Evolutionary conservation across 164 flowering plant species (phyloP), one percentile per base, ranked within the genome.

Genomic region (Protea cynaroides): DNA sequence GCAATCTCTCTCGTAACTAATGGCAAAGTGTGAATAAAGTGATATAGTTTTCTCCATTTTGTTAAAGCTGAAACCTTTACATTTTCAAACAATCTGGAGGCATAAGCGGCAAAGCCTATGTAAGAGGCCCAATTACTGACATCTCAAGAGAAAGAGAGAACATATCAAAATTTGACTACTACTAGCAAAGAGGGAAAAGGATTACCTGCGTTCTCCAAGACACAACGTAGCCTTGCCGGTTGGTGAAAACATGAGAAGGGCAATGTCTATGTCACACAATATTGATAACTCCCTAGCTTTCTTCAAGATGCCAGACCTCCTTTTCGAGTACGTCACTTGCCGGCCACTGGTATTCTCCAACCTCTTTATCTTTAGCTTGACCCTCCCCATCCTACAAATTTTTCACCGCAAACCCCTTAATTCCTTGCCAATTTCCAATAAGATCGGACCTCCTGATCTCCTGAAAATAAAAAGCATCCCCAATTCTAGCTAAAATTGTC

Each of bases 201-300:
- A 34, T 17, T 78, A 86, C 90, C 90, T 81, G 65, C 70, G 80
- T 17, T 74, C 77, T 23, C 90, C 90, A 56, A 66, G 69, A 64
- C 76, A 78, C 47, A 81, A 17, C 0, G 85, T 76, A 50, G 85
- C 83, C 76, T 70, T 80, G 62, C 84, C 88, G 7, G 80, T 75
- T 5, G 86, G 86, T 63, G 91, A 86, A 69, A 84, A 84, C 86
- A 82, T 82, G 54, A 84, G 78, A 43, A 84, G 85, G 63, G 76
- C 36, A 23, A 86, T 69, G 37, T 82, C 81, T 36, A 84, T 80
- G 62, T 86, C 91, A 55, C 91, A 86, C 63, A 86, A 69, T 49
- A 84, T 77, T 0, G 91, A 80, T 38, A 86, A 61, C 54, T 86
- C 91, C 56, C 72, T 79, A 10, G 91, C 86, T 65, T 86, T 86